Evolutionary conservation across 345 rosid genomes (phyloP).

Genomic region (Salix caprea): DNA sequence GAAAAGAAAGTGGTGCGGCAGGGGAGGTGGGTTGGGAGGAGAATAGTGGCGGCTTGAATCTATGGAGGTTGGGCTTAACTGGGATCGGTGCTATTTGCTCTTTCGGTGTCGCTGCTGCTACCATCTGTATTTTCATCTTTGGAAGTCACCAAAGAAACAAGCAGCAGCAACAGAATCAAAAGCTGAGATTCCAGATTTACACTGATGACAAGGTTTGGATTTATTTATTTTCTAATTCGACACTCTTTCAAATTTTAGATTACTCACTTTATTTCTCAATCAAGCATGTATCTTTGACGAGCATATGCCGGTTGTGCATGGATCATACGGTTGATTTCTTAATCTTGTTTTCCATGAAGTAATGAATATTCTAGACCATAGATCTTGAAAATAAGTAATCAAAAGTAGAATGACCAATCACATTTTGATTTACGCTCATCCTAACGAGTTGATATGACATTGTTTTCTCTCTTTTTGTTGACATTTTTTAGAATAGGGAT

Average conservation of each 20-base stretch:
- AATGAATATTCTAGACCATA: background rate
- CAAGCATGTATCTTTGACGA: background rate
- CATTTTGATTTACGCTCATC: background rate
- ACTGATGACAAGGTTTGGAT: slow-evolving; percentile 66
- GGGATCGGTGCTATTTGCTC: slow-evolving; percentile 92
- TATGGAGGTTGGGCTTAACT: slow-evolving; percentile 77
- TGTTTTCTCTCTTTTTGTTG: background rate
- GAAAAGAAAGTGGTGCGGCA: background rate
- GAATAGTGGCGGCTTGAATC: slow-evolving; percentile 36
- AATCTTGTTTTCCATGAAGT: background rate
- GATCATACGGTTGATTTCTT: slow-evolving; percentile 5
- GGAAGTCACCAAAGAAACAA: slow-evolving; percentile 57
- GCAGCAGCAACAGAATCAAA: slow-evolving; percentile 42
- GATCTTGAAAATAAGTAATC: background rate
- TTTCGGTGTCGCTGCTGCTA: slow-evolving; percentile 90
- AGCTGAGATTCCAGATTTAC: slow-evolving; percentile 62
- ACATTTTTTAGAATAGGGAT: too few species aligned
- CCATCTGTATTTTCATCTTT: slow-evolving; percentile 57
- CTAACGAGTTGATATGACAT: too few species aligned
- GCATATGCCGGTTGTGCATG: background rate
- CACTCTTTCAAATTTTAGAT: background rate
- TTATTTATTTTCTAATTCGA: background rate
- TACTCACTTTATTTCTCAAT: background rate
- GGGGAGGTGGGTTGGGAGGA: slow-evolving; percentile 40
- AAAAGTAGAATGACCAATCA: background rate